Evolutionary conservation across 768 basidiomycete species (phyloP), one percentile per base, ranked within the genome.

Genomic region (Lactarius tabidus): DNA sequence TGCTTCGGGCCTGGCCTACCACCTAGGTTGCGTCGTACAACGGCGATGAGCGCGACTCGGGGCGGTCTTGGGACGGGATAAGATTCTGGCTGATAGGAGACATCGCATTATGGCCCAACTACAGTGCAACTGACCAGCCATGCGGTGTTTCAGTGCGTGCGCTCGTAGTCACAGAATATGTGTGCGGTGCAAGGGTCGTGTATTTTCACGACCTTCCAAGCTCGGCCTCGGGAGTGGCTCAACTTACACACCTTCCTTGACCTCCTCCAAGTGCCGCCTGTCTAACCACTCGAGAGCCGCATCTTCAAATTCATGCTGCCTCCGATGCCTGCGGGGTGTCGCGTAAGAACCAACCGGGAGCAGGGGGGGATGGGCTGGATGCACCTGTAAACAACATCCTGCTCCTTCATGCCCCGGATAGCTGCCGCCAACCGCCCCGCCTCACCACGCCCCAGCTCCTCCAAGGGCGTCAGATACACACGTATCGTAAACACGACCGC

Each of bases 401-500:
- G 85, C 26, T 75, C 76, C 7, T 82, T 81, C 85, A 87, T 87
- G 62, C 82, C 82, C 59, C 81, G 75, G 59, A 89, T 72, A 7
- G 86, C 85, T 53, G 79, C 79, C 6, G 82, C 86, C 70, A 90
- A 74, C 59, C 87, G 76, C n/a, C 79, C 83, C 0, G 85, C 79
- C 33, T 85, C 81, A 0, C 84, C 86, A 9, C 74, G 74, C 12
- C 68, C 79, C 1, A 89, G 71, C 38, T 80, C 79, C n/a, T 75
- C 77, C 33, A 87, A 73, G 17, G 82, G 81, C 33, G 79, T 79
- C 58, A 85, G 26, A 74, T 87, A 87, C 36, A 84, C 85, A 38
- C 87, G 80, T 69, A 89, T 85, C 59, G 84, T 85, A 72, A 90
- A 90, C 23, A 87, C 73, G 36, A 88, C 79, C 1, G 81, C 85